Conservation (phyloP, 805 yeast species). For the Wickerhamiella spandovensis region DNA sequence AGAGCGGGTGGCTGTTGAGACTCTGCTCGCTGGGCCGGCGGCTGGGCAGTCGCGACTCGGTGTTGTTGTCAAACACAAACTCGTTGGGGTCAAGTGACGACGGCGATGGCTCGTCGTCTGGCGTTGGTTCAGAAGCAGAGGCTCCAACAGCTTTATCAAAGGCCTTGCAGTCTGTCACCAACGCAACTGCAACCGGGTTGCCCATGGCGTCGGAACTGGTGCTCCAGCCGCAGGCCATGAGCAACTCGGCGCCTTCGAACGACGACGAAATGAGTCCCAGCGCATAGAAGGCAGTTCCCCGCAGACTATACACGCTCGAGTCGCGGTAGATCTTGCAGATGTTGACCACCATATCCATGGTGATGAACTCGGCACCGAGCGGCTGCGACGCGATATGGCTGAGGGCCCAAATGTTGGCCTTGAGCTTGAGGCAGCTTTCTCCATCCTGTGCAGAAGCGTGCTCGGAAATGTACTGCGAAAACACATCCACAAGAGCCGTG, state of each 20-base stretch:
- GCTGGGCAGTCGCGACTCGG: neutral
- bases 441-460: slow-evolving; percentile 21
- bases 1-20: slow-evolving; percentile 5
- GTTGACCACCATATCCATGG: slow-evolving; percentile 34
- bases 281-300: slow-evolving; percentile 66
- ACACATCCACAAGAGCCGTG: slow-evolving; percentile 28
- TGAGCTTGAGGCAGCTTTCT: slow-evolving; percentile 35
- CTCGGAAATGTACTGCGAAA: slow-evolving; percentile 21
- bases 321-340: slow-evolving; percentile 38
- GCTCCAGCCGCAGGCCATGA: slow-evolving; percentile 72
- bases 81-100: neutral
- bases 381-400: slow-evolving; percentile 70
- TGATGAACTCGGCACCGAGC: slow-evolving; percentile 45
- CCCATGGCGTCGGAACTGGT: slow-evolving; percentile 27
- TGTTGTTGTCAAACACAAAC: neutral
- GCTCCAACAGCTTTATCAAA: neutral
- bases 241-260: slow-evolving; percentile 65
- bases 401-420: slow-evolving; percentile 74
- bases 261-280: slow-evolving; percentile 65
- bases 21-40: slow-evolving; percentile 13
- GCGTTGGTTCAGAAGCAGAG: neutral
- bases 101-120: neutral
- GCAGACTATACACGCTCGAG: slow-evolving; percentile 43
- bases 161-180: slow-evolving; percentile 21
- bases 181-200: slow-evolving; percentile 14